Conservation (phyloP, 331 rosid genomes). For the Spiraea crenata region DNA sequence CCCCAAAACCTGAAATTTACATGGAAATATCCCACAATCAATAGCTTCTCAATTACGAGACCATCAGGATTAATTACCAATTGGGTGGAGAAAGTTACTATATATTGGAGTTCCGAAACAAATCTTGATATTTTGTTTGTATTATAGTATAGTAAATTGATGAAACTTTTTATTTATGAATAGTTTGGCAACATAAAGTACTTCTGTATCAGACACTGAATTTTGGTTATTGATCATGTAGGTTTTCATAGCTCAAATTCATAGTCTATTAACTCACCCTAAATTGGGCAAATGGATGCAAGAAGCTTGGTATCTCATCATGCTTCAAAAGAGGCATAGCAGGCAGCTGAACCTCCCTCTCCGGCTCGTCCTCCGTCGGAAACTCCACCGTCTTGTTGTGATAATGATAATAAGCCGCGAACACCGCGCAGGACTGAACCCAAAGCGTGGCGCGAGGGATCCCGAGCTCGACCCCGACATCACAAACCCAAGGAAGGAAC, state of each 20-base stretch:
- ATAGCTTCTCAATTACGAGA: too few species aligned
- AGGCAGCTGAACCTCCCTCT: constrained; percentile 46
- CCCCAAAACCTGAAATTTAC: constrained; percentile 20
- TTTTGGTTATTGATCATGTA: too few species aligned
- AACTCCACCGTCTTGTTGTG: constrained; percentile 35
- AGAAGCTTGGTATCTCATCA: constrained; percentile 61
- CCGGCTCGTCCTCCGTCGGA: constrained; percentile 49
- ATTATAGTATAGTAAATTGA: too few species aligned
- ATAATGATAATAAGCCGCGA: constrained; percentile 50
- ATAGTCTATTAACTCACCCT: not conserved
- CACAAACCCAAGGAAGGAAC: constrained; percentile 68
- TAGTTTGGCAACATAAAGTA: too few species aligned
- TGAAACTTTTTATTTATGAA: too few species aligned
- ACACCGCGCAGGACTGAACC: constrained; percentile 67
- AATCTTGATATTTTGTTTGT: too few species aligned
- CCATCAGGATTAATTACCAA: too few species aligned
- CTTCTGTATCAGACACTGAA: too few species aligned
- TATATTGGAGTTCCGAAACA: too few species aligned
- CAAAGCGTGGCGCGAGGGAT: constrained; percentile 64
- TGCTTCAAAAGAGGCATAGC: constrained; percentile 39
- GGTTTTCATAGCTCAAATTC: too few species aligned
- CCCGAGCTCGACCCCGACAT: constrained; percentile 42
- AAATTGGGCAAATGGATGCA: constrained; percentile 31
- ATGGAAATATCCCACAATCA: too few species aligned
- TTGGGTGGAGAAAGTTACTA: too few species aligned